Base-by-base conservation (phyloP, 2,329 filamentous ascomycete genomes). In the Monosporascus sp. region DNA sequence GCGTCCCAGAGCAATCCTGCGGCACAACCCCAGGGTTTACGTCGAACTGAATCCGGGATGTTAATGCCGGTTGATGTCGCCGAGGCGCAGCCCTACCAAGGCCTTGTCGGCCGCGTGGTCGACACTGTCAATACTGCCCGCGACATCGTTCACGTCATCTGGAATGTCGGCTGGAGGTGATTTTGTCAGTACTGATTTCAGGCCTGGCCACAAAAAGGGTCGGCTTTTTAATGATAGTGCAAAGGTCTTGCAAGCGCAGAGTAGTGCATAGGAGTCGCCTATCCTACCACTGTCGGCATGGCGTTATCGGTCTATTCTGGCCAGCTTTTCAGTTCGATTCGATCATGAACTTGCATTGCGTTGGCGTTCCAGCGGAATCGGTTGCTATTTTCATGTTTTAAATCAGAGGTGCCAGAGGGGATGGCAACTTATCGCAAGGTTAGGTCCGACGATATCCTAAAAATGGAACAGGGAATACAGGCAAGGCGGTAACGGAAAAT, bases 11-110 rank as follows among this genome's bases (percentile, higher is more conserved):
- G 68, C 63, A 78, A 73, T 55, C 68, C 81, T n/a, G 69, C 66
- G n/a, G 74, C 73, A 20, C 78, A 82, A 54, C 73, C 78, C 44
- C 74, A 71, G 18, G 85, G 85, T 50, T 85, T 95, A 76, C 84
- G 87, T 57, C 81, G 91, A 60, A 95, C 90, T 20, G 78, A 84
- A 49, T 94, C 90, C 39, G 91, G 90, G 60, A 95, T 96, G 89
- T 88, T 96, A 63, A 92, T 95, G 88, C 89, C 90, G 7, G 88
- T 86, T 61, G 88, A 91, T 61, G 87, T 91, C 61, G 84, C 84
- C 55, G 88, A 90, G 58, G 75, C 70, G 66, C 78, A 70, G 47
- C 74, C 78, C 55, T 82, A 75, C 63, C 76, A 79, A 49, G 87
- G 87, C 47, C 78, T 95, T 52, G 81, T 95, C 65, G 88, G 89